Conservation (phyloP, 2,329 filamentous ascomycete genomes). For the Calycina herbarum region DNA sequence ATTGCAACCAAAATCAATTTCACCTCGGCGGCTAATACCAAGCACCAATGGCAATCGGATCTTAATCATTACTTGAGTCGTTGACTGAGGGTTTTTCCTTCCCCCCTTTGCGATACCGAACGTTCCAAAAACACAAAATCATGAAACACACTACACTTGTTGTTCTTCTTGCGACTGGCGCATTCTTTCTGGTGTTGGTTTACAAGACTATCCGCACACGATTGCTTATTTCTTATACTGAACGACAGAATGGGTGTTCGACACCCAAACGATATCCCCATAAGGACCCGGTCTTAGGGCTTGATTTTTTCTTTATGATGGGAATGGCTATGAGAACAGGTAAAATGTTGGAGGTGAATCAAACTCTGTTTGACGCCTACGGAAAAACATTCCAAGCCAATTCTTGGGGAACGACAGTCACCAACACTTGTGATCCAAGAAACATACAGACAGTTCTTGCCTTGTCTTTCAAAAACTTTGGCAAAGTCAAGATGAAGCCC, state of each 20-base stretch:
- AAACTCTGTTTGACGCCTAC: constrained; percentile 12
- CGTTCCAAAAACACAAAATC: not conserved
- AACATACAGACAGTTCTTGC: constrained; percentile 57
- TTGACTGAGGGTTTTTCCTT: no score
- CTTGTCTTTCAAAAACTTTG: constrained; percentile 54
- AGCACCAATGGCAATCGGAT: no score
- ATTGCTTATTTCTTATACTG: not conserved
- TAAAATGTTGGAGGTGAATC: constrained; percentile 6
- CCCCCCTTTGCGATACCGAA: no score
- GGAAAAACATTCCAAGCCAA: constrained; percentile 19
- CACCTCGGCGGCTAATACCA: no score
- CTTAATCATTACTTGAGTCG: no score
- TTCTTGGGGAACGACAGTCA: constrained; percentile 10
- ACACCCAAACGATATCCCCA: not conserved
- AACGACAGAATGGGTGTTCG: not conserved
- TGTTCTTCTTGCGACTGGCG: not conserved
- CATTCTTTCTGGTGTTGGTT: not conserved
- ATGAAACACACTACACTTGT: not conserved
- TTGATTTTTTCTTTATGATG: constrained; percentile 5
- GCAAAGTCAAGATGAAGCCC: constrained; percentile 40
- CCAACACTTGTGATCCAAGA: constrained; percentile 48
- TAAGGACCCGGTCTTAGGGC: constrained; percentile 3
- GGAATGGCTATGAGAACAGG: not conserved
- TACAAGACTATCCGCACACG: not conserved
- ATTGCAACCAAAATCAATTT: no score